A percentile compares a stretch with the other conserved stretches of the same genome.
Evolutionary conservation across 2,329 filamentous ascomycete species (phyloP).

Genomic region (Xylariales sp.): DNA sequence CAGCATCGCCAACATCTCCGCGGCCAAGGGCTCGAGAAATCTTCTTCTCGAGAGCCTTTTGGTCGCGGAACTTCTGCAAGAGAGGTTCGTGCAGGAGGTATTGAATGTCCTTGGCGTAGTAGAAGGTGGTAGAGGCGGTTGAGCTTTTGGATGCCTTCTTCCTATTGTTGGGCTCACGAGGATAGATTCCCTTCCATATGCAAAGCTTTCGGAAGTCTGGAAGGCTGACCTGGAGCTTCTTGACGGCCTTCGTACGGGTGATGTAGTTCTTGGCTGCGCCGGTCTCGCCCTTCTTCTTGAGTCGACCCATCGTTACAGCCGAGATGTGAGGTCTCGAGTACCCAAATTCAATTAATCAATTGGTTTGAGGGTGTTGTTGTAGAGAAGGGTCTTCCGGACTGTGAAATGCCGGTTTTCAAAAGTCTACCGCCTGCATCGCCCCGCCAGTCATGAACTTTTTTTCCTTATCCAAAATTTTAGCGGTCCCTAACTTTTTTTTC

Average conservation of each 20-base stretch:
- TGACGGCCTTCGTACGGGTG: conserved; percentile 92
- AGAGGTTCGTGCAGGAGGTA: conserved; percentile 96
- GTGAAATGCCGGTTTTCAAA: too few relatives aligned
- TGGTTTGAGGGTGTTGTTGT: too few relatives aligned
- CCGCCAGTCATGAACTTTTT: conserved; percentile 16
- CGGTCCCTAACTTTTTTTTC: conserved; percentile 3
- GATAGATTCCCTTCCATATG: conserved; percentile 99
- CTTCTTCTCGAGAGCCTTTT: conserved; percentile 96
- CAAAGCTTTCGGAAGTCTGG: conserved; percentile 97
- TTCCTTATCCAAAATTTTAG: conserved; percentile 14
- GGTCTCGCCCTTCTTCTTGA: conserved; percentile 89
- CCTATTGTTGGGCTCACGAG: conserved; percentile 91
- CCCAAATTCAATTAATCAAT: too few relatives aligned
- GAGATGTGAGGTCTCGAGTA: neutral
- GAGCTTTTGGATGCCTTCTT: conserved; percentile 94
- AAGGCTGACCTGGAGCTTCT: conserved; percentile 95
- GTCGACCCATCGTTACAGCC: conserved; percentile 56
- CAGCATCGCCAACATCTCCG: conserved; percentile 85
- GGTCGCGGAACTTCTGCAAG: conserved; percentile 90
- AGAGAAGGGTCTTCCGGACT: too few relatives aligned
- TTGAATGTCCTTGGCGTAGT: conserved; percentile 92
- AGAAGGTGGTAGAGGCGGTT: conserved; percentile 88
- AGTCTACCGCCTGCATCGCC: too few relatives aligned
- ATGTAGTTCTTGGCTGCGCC: conserved; percentile 98
- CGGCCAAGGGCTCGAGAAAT: conserved; percentile 88